Evolutionary conservation across 2,329 filamentous ascomycete species (phyloP).

Genomic region (Colletotrichum viniferum): DNA sequence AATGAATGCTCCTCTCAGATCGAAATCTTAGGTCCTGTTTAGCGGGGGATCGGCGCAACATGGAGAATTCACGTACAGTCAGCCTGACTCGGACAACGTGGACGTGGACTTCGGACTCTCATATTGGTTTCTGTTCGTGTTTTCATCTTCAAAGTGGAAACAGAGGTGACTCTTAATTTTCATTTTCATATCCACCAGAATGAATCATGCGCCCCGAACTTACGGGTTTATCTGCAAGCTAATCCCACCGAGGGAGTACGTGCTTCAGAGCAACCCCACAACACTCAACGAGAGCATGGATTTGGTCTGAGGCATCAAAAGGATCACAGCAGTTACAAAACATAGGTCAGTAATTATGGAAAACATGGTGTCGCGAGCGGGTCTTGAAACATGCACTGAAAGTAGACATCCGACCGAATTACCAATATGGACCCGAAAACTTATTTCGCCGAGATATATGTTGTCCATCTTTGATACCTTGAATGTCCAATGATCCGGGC

Average conservation of each 20-base stretch:
- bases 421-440: neutral
- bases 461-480: neutral
- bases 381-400: neutral
- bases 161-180: neutral
- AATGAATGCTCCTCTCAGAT: neutral
- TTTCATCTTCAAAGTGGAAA: neutral
- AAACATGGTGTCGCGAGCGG: neutral
- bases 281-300: neutral
- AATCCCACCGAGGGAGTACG: neutral
- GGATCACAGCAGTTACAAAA: neutral
- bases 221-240: neutral
- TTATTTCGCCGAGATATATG: neutral
- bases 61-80: neutral
- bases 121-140: neutral
- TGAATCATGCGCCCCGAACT: neutral
- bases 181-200: neutral
- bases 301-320: neutral
- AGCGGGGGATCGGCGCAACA: neutral
- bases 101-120: neutral
- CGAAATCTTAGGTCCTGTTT: neutral
- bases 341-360: neutral
- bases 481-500: neutral
- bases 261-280: neutral
- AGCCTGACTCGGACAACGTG: neutral
- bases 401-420: neutral